phyloP scores from a whole-genome alignment of 2,329 filamentous ascomycete species.

The Fusarium irregulare region DNA sequence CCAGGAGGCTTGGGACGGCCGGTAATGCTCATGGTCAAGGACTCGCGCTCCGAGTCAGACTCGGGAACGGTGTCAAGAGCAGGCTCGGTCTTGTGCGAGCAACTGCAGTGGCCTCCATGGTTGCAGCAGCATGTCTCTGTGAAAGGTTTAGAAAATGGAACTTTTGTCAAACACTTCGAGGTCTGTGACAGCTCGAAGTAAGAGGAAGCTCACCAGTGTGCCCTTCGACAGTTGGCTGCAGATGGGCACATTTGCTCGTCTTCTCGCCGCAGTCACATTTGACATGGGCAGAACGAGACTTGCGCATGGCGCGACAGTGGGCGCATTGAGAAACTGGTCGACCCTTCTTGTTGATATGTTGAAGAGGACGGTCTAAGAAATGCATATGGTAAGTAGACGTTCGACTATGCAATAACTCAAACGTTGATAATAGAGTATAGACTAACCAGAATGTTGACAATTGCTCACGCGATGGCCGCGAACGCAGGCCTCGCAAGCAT shows the following conservation, averaged over 20 bases:
- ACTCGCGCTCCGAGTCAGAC: slow-evolving; percentile 67
- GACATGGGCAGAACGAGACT: slow-evolving; percentile 92
- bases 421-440: background rate
- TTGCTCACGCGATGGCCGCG: slow-evolving; percentile 98
- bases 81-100: slow-evolving; percentile 71
- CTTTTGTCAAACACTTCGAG: slow-evolving; percentile 17
- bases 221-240: slow-evolving; percentile 67
- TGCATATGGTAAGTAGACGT: slow-evolving; percentile 41
- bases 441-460: slow-evolving; percentile 92
- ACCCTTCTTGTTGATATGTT: slow-evolving; percentile 97
- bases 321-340: slow-evolving; percentile 97
- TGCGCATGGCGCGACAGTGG: slow-evolving; percentile 95
- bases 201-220: slow-evolving; percentile 65
- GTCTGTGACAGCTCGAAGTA: slow-evolving; percentile 9
- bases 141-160: slow-evolving; percentile 33
- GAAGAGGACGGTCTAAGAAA: slow-evolving; percentile 81
- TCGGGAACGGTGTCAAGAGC: slow-evolving; percentile 72
- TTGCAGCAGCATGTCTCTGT: slow-evolving; percentile 77
- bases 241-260: slow-evolving; percentile 75
- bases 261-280: slow-evolving; percentile 98
- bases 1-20: slow-evolving; percentile 56
- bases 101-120: slow-evolving; percentile 74
- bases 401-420: background rate
- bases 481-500: slow-evolving; percentile 97
- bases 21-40: slow-evolving; percentile 43